These are phyloP conservation scores for Novakomyces olei DNA, from an alignment of 805 yeast species.

Conservation along the genomic window DNA sequence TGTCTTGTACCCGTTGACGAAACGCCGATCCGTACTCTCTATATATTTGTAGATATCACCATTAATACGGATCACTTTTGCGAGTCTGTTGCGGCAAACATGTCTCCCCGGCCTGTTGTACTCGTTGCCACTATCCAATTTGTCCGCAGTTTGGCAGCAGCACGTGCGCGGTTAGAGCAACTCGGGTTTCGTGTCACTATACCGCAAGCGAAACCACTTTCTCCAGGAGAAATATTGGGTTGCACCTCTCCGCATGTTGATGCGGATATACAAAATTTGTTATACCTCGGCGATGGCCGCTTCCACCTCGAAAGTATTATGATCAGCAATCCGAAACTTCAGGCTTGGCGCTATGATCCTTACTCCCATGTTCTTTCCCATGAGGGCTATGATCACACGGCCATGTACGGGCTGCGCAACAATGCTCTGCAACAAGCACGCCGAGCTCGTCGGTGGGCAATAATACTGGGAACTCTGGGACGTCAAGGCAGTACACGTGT, in stretches of 20 bases:
- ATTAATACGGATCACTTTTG: slow-evolving; percentile 67
- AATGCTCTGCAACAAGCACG: slow-evolving; percentile 49
- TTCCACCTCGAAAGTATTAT: slow-evolving; percentile 88
- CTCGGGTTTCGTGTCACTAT: slow-evolving; percentile 39
- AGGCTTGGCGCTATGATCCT: slow-evolving; percentile 89
- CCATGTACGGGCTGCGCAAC: slow-evolving; percentile 49
- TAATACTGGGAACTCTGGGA: slow-evolving; percentile 81
- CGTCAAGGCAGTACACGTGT: slow-evolving; percentile 82
- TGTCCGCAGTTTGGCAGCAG: slow-evolving; percentile 56
- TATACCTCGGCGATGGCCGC: slow-evolving; percentile 88
- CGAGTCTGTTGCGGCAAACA: slow-evolving; percentile 53
- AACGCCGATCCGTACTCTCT: slow-evolving; percentile 75
- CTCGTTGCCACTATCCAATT: slow-evolving; percentile 91
- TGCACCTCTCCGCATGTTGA: slow-evolving; percentile 78
- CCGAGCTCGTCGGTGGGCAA: slow-evolving; percentile 37
- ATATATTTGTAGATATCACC: slow-evolving; percentile 80
- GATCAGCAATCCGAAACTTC: slow-evolving; percentile 87
- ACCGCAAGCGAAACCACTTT: slow-evolving; percentile 80
- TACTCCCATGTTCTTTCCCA: slow-evolving; percentile 76
- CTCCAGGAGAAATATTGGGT: slow-evolving; percentile 90
- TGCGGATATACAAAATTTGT: slow-evolving; percentile 33
- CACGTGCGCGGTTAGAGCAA: slow-evolving; percentile 10
- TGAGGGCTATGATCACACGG: slow-evolving; percentile 71
- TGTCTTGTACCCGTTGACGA: slow-evolving; percentile 90
- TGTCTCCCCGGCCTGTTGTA: slow-evolving; percentile 40